A percentile compares a stretch with the other conserved stretches of the same genome.
Evolutionary conservation across 129 eudicot species (phyloP).

Genomic region (Pseudognaphalium luteoalbum): DNA sequence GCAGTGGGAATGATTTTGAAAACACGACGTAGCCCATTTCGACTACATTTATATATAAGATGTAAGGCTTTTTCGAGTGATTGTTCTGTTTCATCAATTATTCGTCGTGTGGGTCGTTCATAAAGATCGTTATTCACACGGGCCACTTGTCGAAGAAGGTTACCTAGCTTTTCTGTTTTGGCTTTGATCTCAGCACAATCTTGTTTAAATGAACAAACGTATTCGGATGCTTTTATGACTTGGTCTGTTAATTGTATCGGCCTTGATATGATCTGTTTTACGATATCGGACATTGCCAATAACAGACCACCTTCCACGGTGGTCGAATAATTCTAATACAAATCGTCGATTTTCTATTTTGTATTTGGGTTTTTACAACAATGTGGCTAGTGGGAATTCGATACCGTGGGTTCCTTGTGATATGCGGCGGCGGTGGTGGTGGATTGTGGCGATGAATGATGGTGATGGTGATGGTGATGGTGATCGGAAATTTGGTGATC

Average conservation of each 20-base stretch:
- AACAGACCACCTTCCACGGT: slow-evolving; percentile 28
- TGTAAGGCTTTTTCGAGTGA: slow-evolving; percentile 53
- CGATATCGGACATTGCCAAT: slow-evolving; percentile 48
- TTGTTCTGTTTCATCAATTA: slow-evolving; percentile 57
- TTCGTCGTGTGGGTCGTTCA: slow-evolving; percentile 66
- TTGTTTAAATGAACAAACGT: slow-evolving; percentile 39
- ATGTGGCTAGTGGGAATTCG: background rate
- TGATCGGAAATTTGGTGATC: slow-evolving; percentile 1
- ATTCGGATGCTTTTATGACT: slow-evolving; percentile 41
- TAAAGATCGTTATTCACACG: slow-evolving; percentile 55
- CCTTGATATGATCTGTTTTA: slow-evolving; percentile 50
- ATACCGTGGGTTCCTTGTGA: background rate
- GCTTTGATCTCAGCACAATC: slow-evolving; percentile 48
- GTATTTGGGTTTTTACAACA: background rate
- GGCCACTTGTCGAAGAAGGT: slow-evolving; percentile 55
- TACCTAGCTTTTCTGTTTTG: slow-evolving; percentile 52
- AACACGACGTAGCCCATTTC: slow-evolving; percentile 45
- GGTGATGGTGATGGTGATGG: slow-evolving; percentile 7
- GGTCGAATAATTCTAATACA: background rate
- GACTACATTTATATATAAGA: slow-evolving; percentile 43
- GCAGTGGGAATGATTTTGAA: slow-evolving; percentile 54
- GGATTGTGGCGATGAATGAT: background rate
- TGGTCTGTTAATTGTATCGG: slow-evolving; percentile 64
- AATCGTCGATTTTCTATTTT: background rate
- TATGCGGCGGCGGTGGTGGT: background rate